These are phyloP conservation scores for Sporothrix brasiliensis DNA, from an alignment of 2,329 filamentous ascomycete genomes.

Conservation along the genomic window DNA sequence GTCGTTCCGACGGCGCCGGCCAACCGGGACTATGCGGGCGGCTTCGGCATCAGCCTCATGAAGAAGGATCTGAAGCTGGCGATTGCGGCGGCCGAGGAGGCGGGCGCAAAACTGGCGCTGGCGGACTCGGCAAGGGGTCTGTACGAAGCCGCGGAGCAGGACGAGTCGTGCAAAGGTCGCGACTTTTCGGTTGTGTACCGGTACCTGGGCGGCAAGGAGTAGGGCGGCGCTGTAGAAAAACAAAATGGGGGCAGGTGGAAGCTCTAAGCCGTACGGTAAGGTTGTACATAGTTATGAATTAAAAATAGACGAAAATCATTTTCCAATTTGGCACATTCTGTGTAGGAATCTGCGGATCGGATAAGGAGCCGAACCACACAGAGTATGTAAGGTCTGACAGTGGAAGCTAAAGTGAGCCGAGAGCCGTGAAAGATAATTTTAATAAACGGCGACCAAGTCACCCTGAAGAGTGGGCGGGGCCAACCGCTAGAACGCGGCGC, in stretches of 20 bases:
- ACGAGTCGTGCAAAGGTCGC: conserved; percentile 65
- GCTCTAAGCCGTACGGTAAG: background rate
- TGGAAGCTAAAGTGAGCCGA: no score
- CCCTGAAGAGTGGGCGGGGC: background rate
- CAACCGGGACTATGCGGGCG: conserved; percentile 72
- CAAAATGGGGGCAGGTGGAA: background rate
- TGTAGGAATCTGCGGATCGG: background rate
- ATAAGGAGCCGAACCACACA: background rate
- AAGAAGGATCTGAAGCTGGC: conserved; percentile 76
- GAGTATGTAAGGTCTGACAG: no score
- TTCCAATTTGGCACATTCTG: no score
- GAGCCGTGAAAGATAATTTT: no score
- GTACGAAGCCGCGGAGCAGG: conserved; percentile 67
- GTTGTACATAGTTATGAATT: background rate
- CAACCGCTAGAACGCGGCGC: background rate
- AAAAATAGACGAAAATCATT: conserved; percentile 9
- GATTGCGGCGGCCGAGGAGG: conserved; percentile 70
- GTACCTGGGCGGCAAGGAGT: conserved; percentile 63
- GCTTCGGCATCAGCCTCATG: conserved; percentile 78
- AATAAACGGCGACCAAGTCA: no score
- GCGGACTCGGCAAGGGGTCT: conserved; percentile 65
- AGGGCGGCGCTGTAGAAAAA: background rate
- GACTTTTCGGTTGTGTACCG: conserved; percentile 84
- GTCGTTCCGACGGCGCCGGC: conserved; percentile 78
- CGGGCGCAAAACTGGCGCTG: conserved; percentile 66